Evolutionary conservation across 305 asterid species (phyloP), one percentile per base, ranked within the genome.

Genomic region (Ilex paraguariensis): DNA sequence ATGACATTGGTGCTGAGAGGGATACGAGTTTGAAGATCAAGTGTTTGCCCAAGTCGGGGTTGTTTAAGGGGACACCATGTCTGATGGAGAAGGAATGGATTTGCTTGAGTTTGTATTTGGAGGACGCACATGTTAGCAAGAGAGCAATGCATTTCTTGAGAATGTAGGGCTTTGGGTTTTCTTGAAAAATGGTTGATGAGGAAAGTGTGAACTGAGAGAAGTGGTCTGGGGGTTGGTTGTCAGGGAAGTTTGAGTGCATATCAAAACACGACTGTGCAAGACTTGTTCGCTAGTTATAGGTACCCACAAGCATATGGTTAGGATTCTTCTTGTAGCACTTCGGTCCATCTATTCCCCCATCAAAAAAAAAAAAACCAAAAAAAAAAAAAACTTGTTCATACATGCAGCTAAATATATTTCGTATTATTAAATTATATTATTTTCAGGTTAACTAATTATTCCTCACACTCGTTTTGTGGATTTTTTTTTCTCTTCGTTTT

Each of bases 31-130:
- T 50, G 76, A 79, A 91, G 61, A 86, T 80, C 70, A 91, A 69
- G 81, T 86, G 79, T 57, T 86, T 91, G 15, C 88, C 91, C 90
- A 91, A 77, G 63, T 84, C 80, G 10, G 84, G 83, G 69, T 73
- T 60, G 64, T 81, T 66, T 15, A 84, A 57, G n/a, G 88, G 84
- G 58, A 84, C 77, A 28, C 88, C 94, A 30, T 76, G 87, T 64
- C 94, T 66, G 79, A 91, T 59, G 65, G 98, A 78, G 61, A 91
- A 91, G 72, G 94, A 94, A 66, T 88, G 98, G 42, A 88, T 72
- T 72, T 88, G 95, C 76, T 77, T 77, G 63, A 83, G 68, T 74
- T 84, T 88, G 69, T 77, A 73, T 54, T 68, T 50, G 21, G 90
- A 83, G 50, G 95, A 78, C 59, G 88, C 90, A 73, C 98, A 82